Evolutionary conservation across 148 eudicot genomes (phyloP), one percentile per base, ranked within the genome.

Genomic region (Rheum nobile): DNA sequence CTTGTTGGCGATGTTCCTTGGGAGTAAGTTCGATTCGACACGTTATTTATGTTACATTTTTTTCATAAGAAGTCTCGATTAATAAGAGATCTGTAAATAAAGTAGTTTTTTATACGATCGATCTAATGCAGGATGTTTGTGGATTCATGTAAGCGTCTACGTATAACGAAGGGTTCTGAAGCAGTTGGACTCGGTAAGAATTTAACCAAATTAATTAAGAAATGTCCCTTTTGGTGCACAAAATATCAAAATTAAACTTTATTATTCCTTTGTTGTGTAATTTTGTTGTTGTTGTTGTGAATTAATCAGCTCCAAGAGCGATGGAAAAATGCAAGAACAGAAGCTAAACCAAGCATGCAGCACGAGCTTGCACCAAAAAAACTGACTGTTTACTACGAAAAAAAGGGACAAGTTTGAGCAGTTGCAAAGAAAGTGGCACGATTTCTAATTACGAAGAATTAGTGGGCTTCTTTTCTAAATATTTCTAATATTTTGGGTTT

Each of bases 1-100:
- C 92, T 88, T 35, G 92, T 88, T 38, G 92, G 92, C 4, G 92
- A 88, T 80, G 92, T 88, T 17, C 92, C 92, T 46, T 88, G 92
- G 92, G 82, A 81, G 92, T 88, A 88, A 76, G 89, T 19, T 17
- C 2, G 6, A 48, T 17, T n/a, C n/a, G n/a, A 4, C 6, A 48
- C 16, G 14, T 48, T 14, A 19, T 19, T 16, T 19, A 11, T n/a
- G 1, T 16, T 16, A 48, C 54, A n/a, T 41, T 41, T 41, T 41
- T 2, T 6, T 2, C 2, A 37, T 37, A 37, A 37, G 39, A 37
- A 6, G 6, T 37, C 10, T 41, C 10, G 5, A 41, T 41, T 41
- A 5, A 7, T 4, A 3, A 42, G 46, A 8, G 46, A 0, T 42
- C 5, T 42, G 5, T 42, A 8, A 35, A 35, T 35, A 35, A 35